Evolutionary conservation across 331 rosid species (phyloP).

Genomic region (Telfairia occidentalis): DNA sequence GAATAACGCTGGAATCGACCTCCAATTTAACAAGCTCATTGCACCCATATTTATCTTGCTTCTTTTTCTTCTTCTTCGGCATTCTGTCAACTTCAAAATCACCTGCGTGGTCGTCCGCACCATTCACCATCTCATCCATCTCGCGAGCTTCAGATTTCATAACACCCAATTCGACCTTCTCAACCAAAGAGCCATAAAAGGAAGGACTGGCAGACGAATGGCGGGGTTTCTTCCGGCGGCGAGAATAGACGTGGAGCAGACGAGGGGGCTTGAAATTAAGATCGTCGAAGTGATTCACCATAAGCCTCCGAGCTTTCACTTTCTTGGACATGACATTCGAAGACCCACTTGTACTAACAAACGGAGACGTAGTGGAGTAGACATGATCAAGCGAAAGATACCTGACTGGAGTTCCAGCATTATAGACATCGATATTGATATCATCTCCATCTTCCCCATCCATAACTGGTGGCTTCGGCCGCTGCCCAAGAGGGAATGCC

Average conservation of each 20-base stretch:
- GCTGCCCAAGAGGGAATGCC: constrained; percentile 31
- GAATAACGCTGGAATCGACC: constrained; percentile 38
- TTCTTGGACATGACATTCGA: constrained; percentile 88
- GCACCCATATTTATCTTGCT: constrained; percentile 39
- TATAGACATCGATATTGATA: constrained; percentile 37
- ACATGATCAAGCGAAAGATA: constrained; percentile 77
- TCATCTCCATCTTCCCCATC: constrained; percentile 27
- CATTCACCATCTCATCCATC: constrained; percentile 11
- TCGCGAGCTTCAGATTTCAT: constrained; percentile 4
- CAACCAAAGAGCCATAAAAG: constrained; percentile 21
- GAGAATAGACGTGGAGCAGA: constrained; percentile 45
- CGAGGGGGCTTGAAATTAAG: constrained; percentile 32
- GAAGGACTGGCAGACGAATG: constrained; percentile 17
- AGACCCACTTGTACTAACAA: constrained; percentile 57
- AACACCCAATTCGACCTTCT: constrained; percentile 12
- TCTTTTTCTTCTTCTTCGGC: constrained; percentile 25
- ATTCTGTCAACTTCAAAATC: constrained; percentile 17
- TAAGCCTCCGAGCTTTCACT: constrained; percentile 69
- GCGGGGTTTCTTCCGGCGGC: constrained; percentile 45
- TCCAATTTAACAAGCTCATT: constrained; percentile 62
- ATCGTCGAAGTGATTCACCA: constrained; percentile 15
- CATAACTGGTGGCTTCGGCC: neutral
- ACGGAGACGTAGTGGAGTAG: constrained; percentile 82
- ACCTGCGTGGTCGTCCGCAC: neutral
- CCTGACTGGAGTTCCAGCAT: constrained; percentile 47